Evolutionary conservation across 441 rosid genomes (phyloP), one percentile per base, ranked within the genome.

Genomic region (Corymbia calophylla): DNA sequence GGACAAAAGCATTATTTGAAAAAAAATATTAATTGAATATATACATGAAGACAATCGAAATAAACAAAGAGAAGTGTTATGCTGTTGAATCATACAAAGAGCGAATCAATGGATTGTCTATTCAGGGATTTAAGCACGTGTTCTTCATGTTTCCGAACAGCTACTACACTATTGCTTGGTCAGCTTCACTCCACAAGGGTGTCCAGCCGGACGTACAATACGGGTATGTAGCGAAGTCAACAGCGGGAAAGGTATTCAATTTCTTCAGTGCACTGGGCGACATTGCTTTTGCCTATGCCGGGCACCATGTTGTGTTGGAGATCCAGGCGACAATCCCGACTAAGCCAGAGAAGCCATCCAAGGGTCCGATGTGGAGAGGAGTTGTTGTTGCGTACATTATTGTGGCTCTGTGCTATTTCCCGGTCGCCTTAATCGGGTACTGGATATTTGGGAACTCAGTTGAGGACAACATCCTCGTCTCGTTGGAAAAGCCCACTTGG

Each of bases 281-380:
- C 25, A 94, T 95, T 21, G 97, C 96, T 4, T 95, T 95, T 89
- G 93, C 96, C 18, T 95, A 95, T 60, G 97, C 94, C 0, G 96
- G 96, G 8, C 97, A 95, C 90, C 94, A 95, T 49, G 96, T 95
- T 53, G 96, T 94, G 25, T 80, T 95, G 89, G 97, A 94, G 94
- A 95, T 95, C 58, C 96, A 95, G 89, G 97, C 97, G 53, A 95
- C 96, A 9, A 92, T 95, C 53, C 97, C 96, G 16, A 95, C 97
- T 7, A 94, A 94, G 4, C 93, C 96, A 4, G 95, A 89, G 86
- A 93, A 92, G 81, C 95, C 95, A 25, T 95, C 96, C 60, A 94
- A 95, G 88, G 93, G 93, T 13, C 94, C 96, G 10, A 95, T 95
- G 97, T 95, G 95, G 97, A 95, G 64, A 92, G 97, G 96, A 68